Evolutionary conservation across 169 alveolate genomes (phyloP).

Genomic region (Eimeria tenella): DNA sequence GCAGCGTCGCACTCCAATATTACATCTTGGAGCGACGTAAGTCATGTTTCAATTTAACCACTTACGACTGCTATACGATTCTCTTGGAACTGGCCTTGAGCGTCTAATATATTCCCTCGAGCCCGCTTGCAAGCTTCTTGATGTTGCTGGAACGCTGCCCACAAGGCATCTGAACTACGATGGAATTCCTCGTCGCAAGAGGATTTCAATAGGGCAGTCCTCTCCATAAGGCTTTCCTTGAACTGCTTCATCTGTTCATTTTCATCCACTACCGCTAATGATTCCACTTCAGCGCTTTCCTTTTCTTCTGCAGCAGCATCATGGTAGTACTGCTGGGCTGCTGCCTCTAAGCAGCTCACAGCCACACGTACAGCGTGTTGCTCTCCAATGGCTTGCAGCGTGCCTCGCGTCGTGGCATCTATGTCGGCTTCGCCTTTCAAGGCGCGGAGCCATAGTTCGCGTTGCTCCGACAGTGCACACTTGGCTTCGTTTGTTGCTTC

Average conservation of each 20-base stretch:
- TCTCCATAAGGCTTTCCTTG: not conserved
- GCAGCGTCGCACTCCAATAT: too few relatives aligned
- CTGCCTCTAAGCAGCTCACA: conserved; percentile 70
- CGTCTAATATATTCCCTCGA: conserved; percentile 31
- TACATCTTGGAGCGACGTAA: too few relatives aligned
- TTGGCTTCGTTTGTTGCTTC: conserved; percentile 35
- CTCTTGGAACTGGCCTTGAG: conserved; percentile 40
- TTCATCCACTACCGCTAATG: conserved; percentile 47
- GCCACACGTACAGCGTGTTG: conserved; percentile 45
- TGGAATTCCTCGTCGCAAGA: conserved; percentile 54
- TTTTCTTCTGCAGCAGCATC: conserved; percentile 69
- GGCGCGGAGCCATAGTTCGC: conserved; percentile 50
- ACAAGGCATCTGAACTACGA: conserved; percentile 44
- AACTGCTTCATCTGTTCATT: not conserved
- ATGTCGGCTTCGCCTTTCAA: conserved; percentile 20
- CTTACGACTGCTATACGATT: conserved; percentile 23
- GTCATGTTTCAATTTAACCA: too few relatives aligned
- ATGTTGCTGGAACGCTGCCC: conserved; percentile 49
- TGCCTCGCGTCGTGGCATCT: conserved; percentile 44
- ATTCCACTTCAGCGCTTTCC: conserved; percentile 35
- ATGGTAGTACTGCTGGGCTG: conserved; percentile 40
- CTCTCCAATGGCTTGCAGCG: conserved; percentile 60
- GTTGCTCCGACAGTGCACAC: conserved; percentile 42
- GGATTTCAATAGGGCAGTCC: conserved; percentile 20
- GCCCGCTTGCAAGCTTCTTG: conserved; percentile 55